Evolutionary conservation across 2,329 filamentous ascomycete genomes (phyloP).

Genomic region (Scopulariopsis brevicaulis): DNA sequence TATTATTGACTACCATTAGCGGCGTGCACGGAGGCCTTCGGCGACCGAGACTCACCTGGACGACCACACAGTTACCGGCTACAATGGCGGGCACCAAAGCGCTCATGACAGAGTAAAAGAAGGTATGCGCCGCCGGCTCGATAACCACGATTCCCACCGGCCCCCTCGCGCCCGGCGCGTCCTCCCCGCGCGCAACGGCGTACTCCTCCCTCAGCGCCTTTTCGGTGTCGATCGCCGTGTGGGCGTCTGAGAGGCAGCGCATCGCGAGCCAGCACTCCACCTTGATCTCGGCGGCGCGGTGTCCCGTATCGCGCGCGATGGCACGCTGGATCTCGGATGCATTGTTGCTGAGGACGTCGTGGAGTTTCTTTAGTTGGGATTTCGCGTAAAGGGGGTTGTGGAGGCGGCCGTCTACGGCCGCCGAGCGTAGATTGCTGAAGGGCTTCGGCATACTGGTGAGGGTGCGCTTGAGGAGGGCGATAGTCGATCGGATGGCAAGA

Average conservation of each 20-base stretch:
- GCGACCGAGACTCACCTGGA: constrained; percentile 11
- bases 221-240: constrained; percentile 22
- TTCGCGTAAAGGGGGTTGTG: constrained; percentile 32
- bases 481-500: not conserved
- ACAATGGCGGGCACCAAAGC: constrained; percentile 15
- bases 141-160: constrained; percentile 13
- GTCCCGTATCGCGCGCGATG: constrained; percentile 23
- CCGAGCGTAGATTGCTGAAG: constrained; percentile 21
- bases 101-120: constrained; percentile 14
- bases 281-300: constrained; percentile 12
- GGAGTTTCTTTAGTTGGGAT: constrained; percentile 29
- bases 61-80: constrained; percentile 16
- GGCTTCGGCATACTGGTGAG: constrained; percentile 12
- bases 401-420: constrained; percentile 29
- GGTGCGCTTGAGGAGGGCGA: not conserved
- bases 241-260: constrained; percentile 23
- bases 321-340: constrained; percentile 22
- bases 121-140: constrained; percentile 12
- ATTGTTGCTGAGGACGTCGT: constrained; percentile 22
- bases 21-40: constrained; percentile 7
- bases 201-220: constrained; percentile 12
- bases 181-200: constrained; percentile 5
- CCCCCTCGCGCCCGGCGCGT: not conserved
- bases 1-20: constrained; percentile 8
- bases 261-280: constrained; percentile 28